Conservation (phyloP, 495 filamentous ascomycete species). For the Xylona heveae region DNA sequence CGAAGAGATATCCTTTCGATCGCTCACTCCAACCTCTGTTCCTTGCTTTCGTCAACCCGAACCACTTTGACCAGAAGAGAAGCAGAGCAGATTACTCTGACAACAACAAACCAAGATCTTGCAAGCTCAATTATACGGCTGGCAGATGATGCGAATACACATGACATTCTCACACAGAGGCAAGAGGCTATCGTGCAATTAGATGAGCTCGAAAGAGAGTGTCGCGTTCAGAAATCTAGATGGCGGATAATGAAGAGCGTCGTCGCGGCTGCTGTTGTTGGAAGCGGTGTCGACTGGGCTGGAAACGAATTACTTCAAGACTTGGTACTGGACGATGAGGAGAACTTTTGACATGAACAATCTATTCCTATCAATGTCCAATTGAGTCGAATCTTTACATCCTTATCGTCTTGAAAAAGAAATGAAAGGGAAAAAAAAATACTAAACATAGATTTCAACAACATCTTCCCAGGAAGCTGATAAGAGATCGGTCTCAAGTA, state of each 20-base stretch:
- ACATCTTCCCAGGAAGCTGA: no score
- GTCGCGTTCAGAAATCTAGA: constrained; percentile 31
- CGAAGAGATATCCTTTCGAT: constrained; percentile 44
- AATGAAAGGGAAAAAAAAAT: no score
- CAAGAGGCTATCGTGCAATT: constrained; percentile 29
- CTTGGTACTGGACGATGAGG: constrained; percentile 56
- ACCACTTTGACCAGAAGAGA: constrained; percentile 30
- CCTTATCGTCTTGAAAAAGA: no score
- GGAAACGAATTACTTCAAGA: constrained; percentile 43
- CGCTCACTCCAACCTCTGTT: constrained; percentile 31
- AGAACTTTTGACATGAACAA: no score
- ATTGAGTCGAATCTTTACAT: no score
- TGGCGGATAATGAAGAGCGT: constrained; percentile 60
- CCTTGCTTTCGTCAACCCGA: constrained; percentile 23
- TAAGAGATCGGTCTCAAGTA: no score
- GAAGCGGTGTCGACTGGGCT: constrained; percentile 71
- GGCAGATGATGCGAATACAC: constrained; percentile 30
- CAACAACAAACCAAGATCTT: constrained; percentile 37
- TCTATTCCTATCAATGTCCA: no score
- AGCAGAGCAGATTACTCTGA: constrained; percentile 28
- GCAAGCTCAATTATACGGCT: constrained; percentile 37
- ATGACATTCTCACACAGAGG: constrained; percentile 29
- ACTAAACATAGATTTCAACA: no score
- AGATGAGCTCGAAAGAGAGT: constrained; percentile 28
- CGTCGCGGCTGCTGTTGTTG: constrained; percentile 51